phyloP scores from a whole-genome alignment of 805 yeast species.

The Saccharomycopsis javanensis region DNA sequence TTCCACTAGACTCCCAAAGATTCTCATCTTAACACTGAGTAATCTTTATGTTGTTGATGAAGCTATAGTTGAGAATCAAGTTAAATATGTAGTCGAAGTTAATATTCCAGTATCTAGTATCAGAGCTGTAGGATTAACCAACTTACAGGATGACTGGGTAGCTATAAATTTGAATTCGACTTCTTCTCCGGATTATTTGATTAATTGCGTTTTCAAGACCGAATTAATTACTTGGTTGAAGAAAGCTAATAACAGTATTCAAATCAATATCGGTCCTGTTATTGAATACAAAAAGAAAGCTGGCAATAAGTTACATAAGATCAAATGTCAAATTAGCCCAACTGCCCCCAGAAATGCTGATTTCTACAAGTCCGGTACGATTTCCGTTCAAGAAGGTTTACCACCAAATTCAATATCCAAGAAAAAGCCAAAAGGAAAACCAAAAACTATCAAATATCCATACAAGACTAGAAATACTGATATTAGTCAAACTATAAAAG shows the following conservation, averaged over 20 bases:
- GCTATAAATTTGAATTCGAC: conserved; percentile 44
- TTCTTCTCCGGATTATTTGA: conserved; percentile 66
- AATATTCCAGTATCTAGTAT: conserved; percentile 52
- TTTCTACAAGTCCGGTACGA: conserved; percentile 77
- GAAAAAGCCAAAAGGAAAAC: conserved; percentile 60
- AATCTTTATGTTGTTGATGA: conserved; percentile 67
- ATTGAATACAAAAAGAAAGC: conserved; percentile 86
- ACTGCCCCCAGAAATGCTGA: conserved; percentile 63
- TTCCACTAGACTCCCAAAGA: conserved; percentile 64
- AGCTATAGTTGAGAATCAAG: conserved; percentile 51
- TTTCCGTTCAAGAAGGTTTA: conserved; percentile 69
- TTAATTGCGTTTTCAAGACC: conserved; percentile 79
- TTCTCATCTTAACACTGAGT: conserved; percentile 56
- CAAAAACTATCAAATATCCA: conserved; percentile 20
- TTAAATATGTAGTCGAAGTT: conserved; percentile 52
- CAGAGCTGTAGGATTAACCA: conserved; percentile 56
- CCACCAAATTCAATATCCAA: conserved; percentile 66
- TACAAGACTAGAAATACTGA: conserved; percentile 18
- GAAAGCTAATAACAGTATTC: conserved; percentile 45
- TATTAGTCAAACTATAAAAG: conserved; percentile 11
- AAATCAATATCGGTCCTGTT: conserved; percentile 58
- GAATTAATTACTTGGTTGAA: conserved; percentile 73
- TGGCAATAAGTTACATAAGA: conserved; percentile 60
- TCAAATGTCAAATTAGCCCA: conserved; percentile 56
- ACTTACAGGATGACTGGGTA: conserved; percentile 86